Base-by-base conservation (phyloP, 148 eudicot species). In the Diospyros kaki region DNA sequence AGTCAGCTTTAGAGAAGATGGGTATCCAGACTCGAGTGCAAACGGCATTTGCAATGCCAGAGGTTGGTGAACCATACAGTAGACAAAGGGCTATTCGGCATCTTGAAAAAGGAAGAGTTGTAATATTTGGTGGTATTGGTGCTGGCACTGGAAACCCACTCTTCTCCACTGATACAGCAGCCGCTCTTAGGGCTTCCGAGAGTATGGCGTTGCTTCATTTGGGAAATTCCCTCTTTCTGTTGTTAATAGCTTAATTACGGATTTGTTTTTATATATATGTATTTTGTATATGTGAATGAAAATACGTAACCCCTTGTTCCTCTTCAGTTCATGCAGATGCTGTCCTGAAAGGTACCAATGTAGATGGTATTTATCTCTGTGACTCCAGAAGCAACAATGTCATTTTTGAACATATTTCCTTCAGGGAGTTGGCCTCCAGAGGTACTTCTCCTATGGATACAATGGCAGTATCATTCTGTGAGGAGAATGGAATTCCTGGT, bases 111-210 rank as follows among this genome's bases (percentile, higher is more conserved):
- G 94, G 96, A 62, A 88, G 98, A 78, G 97, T 92, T 73, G 98
- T 92, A 44, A 95, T 95, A 56, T 95, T 95, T 84, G 98, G 97
- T 59, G 98, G 97, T 64, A 88, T 92, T 80, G 98, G 96, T 63
- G 95, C 93, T 72, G 98, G 94, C 75, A 85, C 93, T 18, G 98
- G 97, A 79, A 92, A 88, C 79, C 93, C 97, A 61, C 91, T 89
- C 68, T 88, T 95, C 76, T 90, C 98, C 28, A 95, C 98, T n/a
- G 98, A 95, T 79, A 89, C 93, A 79, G 90, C 94, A 67, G 98
- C 98, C 51, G 98, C 97, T 69, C 91, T 92, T 78, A 88, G 97
- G 82, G 98, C 98, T 81, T 89, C 94, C 46, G 98, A 95, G 81
- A 86, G 97, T 94, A 90, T 66, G 58, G 89, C 65, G 63, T 64